These are phyloP conservation scores for Dryadomyces sulphureus DNA, from an alignment of 2,329 filamentous ascomycete species.

Conservation along the genomic window DNA sequence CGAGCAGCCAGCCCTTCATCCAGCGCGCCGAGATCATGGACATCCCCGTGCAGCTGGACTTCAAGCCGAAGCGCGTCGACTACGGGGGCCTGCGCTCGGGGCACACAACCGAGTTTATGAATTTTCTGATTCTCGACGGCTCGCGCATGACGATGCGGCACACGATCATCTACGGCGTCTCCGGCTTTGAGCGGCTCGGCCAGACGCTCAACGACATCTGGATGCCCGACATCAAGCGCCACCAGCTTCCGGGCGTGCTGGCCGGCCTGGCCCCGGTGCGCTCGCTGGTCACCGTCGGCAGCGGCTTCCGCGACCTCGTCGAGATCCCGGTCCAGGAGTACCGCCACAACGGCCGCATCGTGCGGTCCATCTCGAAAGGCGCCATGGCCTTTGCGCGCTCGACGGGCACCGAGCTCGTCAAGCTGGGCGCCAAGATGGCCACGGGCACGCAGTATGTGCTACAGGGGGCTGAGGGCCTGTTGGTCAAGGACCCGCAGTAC, in stretches of 20 bases:
- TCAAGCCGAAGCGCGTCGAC: constrained; percentile 96
- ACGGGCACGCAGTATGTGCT: constrained; percentile 91
- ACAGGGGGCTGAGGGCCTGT: constrained; percentile 71
- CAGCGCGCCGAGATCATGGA: constrained; percentile 79
- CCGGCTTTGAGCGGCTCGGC: constrained; percentile 80
- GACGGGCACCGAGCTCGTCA: constrained; percentile 86
- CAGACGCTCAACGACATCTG: constrained; percentile 89
- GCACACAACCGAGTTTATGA: constrained; percentile 96
- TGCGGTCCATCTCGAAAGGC: constrained; percentile 85
- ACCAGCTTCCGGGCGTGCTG: constrained; percentile 78
- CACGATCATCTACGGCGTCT: constrained; percentile 83
- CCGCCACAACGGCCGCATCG: constrained; percentile 79
- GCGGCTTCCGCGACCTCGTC: constrained; percentile 72
- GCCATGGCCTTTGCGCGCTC: constrained; percentile 81
- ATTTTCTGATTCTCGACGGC: constrained; percentile 85
- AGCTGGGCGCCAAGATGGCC: constrained; percentile 83
- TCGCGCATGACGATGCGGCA: constrained; percentile 75
- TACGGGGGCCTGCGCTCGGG: constrained; percentile 86
- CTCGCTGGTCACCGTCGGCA: constrained; percentile 79
- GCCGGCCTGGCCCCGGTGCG: constrained; percentile 83
- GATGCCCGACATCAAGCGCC: constrained; percentile 82
- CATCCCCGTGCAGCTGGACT: constrained; percentile 73
- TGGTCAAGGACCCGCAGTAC: constrained; percentile 25
- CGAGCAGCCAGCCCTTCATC: constrained; percentile 68
- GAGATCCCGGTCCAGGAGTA: constrained; percentile 88